These are phyloP conservation scores for Oleoguttula mirabilis DNA, from an alignment of 495 filamentous ascomycete genomes.

Conservation along the genomic window DNA sequence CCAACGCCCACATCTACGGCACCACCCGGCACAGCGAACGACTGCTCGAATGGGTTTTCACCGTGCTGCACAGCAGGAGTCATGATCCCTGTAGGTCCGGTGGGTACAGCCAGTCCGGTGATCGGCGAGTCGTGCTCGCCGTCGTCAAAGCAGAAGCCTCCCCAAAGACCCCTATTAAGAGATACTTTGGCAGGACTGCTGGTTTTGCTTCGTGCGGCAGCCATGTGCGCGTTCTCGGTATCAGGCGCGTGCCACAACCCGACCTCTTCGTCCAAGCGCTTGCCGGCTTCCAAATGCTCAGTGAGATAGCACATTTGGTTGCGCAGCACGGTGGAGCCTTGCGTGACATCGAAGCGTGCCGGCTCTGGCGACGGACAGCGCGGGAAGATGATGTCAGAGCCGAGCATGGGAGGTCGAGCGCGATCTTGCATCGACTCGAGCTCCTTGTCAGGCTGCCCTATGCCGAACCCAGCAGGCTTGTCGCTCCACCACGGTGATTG, in stretches of 20 bases:
- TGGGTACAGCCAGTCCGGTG: slow-evolving; percentile 11
- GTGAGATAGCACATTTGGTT: slow-evolving; percentile 36
- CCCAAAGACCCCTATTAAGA: slow-evolving; percentile 28
- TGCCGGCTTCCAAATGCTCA: slow-evolving; percentile 29
- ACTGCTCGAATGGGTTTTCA: slow-evolving; percentile 22
- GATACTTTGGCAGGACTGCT: slow-evolving; percentile 1
- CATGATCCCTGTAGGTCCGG: slow-evolving; percentile 27
- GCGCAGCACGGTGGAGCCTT: slow-evolving; percentile 29
- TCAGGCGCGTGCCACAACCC: slow-evolving; percentile 25
- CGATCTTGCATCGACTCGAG: slow-evolving; percentile 39
- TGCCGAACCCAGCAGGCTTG: slow-evolving; percentile 32
- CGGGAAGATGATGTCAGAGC: slow-evolving; percentile 60
- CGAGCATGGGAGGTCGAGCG: slow-evolving; percentile 72
- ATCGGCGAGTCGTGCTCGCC: slow-evolving; percentile 1
- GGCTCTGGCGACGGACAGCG: slow-evolving; percentile 64
- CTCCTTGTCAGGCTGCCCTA: slow-evolving; percentile 36
- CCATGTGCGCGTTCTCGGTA: background rate
- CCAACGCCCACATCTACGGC: background rate
- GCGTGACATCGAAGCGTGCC: slow-evolving; percentile 60
- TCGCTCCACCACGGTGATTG: slow-evolving; percentile 37
- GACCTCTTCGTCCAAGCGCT: slow-evolving; percentile 12
- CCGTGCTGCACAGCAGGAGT: slow-evolving; percentile 22
- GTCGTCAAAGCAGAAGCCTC: slow-evolving; percentile 28
- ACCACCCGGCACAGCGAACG: slow-evolving; percentile 14
- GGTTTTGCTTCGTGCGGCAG: background rate